These are phyloP conservation scores for Fusarium sp. DNA, from an alignment of 2,329 filamentous ascomycete species.

Conservation along the genomic window DNA sequence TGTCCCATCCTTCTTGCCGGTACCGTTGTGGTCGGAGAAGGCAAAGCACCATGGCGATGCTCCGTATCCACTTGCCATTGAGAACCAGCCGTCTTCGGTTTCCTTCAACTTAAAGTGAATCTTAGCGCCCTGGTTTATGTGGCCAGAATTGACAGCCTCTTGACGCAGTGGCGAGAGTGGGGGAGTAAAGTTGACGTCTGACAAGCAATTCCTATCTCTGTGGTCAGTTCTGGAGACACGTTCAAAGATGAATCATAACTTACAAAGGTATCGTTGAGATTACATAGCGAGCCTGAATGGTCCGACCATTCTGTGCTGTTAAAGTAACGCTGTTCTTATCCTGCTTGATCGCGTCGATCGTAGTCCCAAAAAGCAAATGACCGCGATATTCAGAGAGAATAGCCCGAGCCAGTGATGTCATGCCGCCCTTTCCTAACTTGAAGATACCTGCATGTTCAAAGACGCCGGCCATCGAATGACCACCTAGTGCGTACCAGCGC, in stretches of 20 bases:
- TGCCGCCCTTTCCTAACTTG: not conserved
- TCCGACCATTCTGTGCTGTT: not conserved
- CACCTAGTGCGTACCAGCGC: conserved; percentile 34
- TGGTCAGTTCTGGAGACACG: too few species aligned
- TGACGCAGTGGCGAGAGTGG: not conserved
- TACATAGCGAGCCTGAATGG: not conserved
- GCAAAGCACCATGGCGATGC: not conserved
- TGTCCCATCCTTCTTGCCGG: accelerated
- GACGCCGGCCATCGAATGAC: conserved; percentile 15
- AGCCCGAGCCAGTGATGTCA: not conserved
- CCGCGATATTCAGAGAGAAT: not conserved
- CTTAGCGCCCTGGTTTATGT: not conserved
- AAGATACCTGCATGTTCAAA: conserved; percentile 19
- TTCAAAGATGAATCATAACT: too few species aligned
- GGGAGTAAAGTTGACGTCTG: not conserved
- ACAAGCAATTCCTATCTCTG: not conserved
- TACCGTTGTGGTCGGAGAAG: not conserved
- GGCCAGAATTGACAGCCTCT: not conserved
- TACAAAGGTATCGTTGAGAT: not conserved
- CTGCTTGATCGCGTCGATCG: not conserved
- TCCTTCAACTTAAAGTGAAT: not conserved
- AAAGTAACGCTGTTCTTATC: not conserved
- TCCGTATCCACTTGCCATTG: not conserved
- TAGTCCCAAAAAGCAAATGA: not conserved
- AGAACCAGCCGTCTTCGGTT: not conserved